These are phyloP conservation scores for Fusarium veterinarium DNA, from an alignment of 2,329 filamentous ascomycete genomes.

Conservation along the genomic window DNA sequence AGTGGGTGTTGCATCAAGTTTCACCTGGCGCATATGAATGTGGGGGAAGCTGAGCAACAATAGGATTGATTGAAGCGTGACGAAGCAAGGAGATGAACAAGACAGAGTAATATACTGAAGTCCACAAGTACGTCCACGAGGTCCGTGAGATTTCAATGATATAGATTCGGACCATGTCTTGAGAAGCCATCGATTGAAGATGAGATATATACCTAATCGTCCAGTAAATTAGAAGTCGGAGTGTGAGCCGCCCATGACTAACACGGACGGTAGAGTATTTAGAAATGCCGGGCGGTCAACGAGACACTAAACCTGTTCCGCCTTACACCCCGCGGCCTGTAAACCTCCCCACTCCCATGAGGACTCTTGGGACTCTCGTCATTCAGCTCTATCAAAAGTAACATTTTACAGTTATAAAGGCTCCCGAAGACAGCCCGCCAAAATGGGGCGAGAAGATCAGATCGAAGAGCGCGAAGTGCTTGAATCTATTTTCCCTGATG, in stretches of 20 bases:
- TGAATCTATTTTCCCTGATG: constrained; percentile 97
- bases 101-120: background rate
- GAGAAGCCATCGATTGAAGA: background rate
- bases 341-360: constrained; percentile 42
- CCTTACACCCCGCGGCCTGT: constrained; percentile 45
- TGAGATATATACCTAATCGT: background rate
- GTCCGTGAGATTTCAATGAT: background rate
- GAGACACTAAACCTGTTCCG: constrained; percentile 37
- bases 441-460: constrained; percentile 85
- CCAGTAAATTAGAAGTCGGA: background rate
- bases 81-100: background rate
- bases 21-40: constrained; percentile 4
- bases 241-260: background rate
- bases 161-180: background rate
- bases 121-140: background rate
- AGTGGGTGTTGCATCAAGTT: constrained; percentile 3
- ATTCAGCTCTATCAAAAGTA: constrained; percentile 23
- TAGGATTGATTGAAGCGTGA: background rate
- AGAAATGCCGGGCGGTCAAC: constrained; percentile 53
- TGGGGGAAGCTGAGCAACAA: background rate
- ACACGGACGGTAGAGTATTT: background rate
- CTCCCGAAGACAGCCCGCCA: constrained; percentile 6
- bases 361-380: constrained; percentile 34
- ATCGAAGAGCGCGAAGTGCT: constrained; percentile 96
- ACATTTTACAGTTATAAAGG: constrained; percentile 8